phyloP scores from a whole-genome alignment of 164 flowering plant species.

The Macadamia tetraphylla region DNA sequence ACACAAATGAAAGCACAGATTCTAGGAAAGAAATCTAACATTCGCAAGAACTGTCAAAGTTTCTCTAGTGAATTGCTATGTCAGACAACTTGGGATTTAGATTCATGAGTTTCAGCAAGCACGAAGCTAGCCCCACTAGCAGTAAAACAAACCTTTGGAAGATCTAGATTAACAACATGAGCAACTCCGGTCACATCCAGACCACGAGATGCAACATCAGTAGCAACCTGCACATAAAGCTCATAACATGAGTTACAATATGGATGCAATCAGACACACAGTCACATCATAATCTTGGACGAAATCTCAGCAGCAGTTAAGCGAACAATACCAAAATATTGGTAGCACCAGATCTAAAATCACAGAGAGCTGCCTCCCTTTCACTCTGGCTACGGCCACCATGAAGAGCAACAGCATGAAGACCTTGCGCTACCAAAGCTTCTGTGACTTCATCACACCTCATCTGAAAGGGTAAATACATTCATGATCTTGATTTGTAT shows the following conservation, averaged over 20 bases:
- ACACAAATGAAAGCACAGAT: neutral
- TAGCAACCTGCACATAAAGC: slow-evolving; percentile 46
- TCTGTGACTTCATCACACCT: slow-evolving; percentile 66
- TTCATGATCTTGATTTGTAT: neutral
- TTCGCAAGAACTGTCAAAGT: neutral
- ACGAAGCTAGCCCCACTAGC: slow-evolving; percentile 8
- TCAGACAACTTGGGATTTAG: neutral
- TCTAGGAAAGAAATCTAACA: neutral
- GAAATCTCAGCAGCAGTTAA: neutral
- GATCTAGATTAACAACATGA: slow-evolving; percentile 67
- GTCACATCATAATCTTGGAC: slow-evolving; percentile 6
- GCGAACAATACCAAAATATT: slow-evolving; percentile 44
- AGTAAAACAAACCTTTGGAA: slow-evolving; percentile 51
- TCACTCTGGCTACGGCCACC: slow-evolving; percentile 71
- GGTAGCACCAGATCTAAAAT: slow-evolving; percentile 53
- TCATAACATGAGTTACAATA: slow-evolving; percentile 13
- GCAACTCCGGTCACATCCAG: slow-evolving; percentile 66
- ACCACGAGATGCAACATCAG: slow-evolving; percentile 79
- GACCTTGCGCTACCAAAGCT: slow-evolving; percentile 55
- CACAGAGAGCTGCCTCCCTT: slow-evolving; percentile 59
- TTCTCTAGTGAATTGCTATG: neutral
- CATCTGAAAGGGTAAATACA: slow-evolving; percentile 20
- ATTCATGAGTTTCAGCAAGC: neutral
- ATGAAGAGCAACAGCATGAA: slow-evolving; percentile 66
- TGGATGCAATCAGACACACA: slow-evolving; percentile 8